Evolutionary conservation across 768 basidiomycete species (phyloP).

Genomic region (Lactarius psammicola): DNA sequence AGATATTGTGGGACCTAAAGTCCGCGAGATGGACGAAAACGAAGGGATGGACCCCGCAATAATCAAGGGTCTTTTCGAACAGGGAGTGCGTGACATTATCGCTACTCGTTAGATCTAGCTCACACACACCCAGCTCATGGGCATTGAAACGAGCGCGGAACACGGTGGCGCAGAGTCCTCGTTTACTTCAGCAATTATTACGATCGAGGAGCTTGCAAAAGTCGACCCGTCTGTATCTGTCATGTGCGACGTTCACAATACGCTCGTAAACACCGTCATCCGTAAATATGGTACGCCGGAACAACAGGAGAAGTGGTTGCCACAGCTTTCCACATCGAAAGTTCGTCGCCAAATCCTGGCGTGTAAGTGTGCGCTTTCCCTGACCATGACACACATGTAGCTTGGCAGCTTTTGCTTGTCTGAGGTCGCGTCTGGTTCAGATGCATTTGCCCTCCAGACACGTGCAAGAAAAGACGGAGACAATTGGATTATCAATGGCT

Average conservation of each 20-base stretch:
- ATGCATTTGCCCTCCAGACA: conserved; percentile 95
- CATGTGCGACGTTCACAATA: conserved; percentile 97
- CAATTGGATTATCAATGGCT: conserved; percentile 88
- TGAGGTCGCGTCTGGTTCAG: conserved; percentile 90
- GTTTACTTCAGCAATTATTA: conserved; percentile 94
- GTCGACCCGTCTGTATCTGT: conserved; percentile 96
- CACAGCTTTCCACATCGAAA: conserved; percentile 73
- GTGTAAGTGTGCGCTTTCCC: neutral
- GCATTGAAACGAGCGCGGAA: conserved; percentile 85
- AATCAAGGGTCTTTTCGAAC: conserved; percentile 88
- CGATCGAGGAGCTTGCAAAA: conserved; percentile 95
- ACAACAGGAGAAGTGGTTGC: conserved; percentile 87
- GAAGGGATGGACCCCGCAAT: conserved; percentile 89
- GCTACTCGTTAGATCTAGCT: conserved; percentile 6
- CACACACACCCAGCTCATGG: conserved; percentile 73
- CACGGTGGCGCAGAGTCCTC: conserved; percentile 86
- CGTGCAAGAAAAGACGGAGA: conserved; percentile 86
- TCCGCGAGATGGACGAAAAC: conserved; percentile 97
- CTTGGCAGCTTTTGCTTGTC: conserved; percentile 96
- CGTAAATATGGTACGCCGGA: conserved; percentile 81
- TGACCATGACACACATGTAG: conserved; percentile 41
- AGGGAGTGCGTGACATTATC: conserved; percentile 62
- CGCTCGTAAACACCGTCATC: conserved; percentile 93
- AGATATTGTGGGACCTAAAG: conserved; percentile 87
- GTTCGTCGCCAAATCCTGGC: conserved; percentile 39